These are phyloP conservation scores for Metschnikowia proteae DNA, from an alignment of 805 yeast genomes.

Conservation along the genomic window DNA sequence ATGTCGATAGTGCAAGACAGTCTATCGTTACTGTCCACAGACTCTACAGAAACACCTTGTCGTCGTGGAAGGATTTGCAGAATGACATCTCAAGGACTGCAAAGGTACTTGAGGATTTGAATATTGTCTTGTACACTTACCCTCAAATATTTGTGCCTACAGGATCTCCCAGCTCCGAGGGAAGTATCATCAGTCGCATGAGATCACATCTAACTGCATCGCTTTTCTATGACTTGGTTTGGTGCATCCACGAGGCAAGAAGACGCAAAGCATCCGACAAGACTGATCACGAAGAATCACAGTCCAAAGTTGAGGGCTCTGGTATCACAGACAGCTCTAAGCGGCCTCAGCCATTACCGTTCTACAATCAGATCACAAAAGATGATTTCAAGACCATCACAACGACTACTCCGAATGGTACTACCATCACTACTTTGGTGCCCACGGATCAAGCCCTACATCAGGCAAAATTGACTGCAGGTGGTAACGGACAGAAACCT, in stretches of 20 bases:
- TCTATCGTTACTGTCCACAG: constrained; percentile 91
- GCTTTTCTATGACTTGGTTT: constrained; percentile 82
- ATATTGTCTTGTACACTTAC: constrained; percentile 79
- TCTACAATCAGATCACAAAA: constrained; percentile 83
- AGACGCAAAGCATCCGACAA: constrained; percentile 50
- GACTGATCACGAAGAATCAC: constrained; percentile 14
- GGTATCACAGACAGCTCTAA: constrained; percentile 16
- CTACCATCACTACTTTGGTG: constrained; percentile 82
- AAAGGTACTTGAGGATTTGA: constrained; percentile 81
- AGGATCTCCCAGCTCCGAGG: constrained; percentile 19
- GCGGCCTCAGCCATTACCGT: constrained; percentile 72
- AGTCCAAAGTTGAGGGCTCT: constrained; percentile 6
- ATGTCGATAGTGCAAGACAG: constrained; percentile 85
- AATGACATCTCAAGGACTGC: constrained; percentile 92
- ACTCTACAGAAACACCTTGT: constrained; percentile 76
- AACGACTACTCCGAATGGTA: constrained; percentile 87
- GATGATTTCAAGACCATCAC: constrained; percentile 85
- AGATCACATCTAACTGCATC: constrained; percentile 91
- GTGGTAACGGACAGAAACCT: constrained; percentile 55
- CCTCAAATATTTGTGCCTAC: constrained; percentile 67
- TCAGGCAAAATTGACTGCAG: constrained; percentile 52
- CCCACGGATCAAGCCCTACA: constrained; percentile 78
- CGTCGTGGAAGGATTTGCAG: constrained; percentile 88
- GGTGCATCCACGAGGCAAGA: constrained; percentile 93
- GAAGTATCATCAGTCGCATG: constrained; percentile 73